These are phyloP conservation scores for Beauveria bassiana DNA, from an alignment of 2,329 filamentous ascomycete genomes.

Conservation along the genomic window DNA sequence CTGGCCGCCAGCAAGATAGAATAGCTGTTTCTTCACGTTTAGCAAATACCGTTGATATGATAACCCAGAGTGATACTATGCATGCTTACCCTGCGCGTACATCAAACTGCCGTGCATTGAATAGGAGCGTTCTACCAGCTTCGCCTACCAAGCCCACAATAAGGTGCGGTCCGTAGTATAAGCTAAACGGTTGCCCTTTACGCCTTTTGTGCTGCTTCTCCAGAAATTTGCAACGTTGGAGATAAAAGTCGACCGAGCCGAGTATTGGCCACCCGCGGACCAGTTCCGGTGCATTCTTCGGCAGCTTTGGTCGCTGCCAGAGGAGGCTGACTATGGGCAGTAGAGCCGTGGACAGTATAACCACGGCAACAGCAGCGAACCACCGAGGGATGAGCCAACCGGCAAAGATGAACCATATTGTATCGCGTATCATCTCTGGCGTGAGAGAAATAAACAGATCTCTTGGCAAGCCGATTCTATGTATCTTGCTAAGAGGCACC, in stretches of 20 bases:
- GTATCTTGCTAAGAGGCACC: too few relatives aligned
- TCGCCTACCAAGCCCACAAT: slow-evolving; percentile 38
- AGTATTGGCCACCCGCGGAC: slow-evolving; percentile 30
- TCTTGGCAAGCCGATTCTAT: too few relatives aligned
- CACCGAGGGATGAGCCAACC: background rate
- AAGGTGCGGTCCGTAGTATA: slow-evolving; percentile 36
- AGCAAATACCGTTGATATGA: background rate
- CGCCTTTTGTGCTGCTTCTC: slow-evolving; percentile 21
- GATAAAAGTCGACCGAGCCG: slow-evolving; percentile 39
- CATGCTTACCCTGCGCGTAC: slow-evolving; percentile 32
- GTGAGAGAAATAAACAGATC: too few relatives aligned
- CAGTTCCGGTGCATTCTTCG: slow-evolving; percentile 19
- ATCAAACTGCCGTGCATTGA: slow-evolving; percentile 36
- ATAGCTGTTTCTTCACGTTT: slow-evolving; percentile 16
- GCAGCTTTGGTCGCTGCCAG: slow-evolving; percentile 16
- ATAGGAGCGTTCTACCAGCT: slow-evolving; percentile 34
- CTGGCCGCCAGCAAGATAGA: slow-evolving; percentile 23
- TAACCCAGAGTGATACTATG: background rate
- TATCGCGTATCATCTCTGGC: too few relatives aligned
- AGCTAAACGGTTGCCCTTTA: slow-evolving; percentile 38
- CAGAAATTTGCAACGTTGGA: slow-evolving; percentile 36
- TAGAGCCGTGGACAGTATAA: slow-evolving; percentile 19
- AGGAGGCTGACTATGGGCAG: slow-evolving; percentile 22
- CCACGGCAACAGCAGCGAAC: slow-evolving; percentile 24
- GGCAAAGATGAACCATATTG: background rate